These are phyloP conservation scores for Amanita brunnescens DNA, from an alignment of 768 basidiomycete genomes.

Conservation along the genomic window DNA sequence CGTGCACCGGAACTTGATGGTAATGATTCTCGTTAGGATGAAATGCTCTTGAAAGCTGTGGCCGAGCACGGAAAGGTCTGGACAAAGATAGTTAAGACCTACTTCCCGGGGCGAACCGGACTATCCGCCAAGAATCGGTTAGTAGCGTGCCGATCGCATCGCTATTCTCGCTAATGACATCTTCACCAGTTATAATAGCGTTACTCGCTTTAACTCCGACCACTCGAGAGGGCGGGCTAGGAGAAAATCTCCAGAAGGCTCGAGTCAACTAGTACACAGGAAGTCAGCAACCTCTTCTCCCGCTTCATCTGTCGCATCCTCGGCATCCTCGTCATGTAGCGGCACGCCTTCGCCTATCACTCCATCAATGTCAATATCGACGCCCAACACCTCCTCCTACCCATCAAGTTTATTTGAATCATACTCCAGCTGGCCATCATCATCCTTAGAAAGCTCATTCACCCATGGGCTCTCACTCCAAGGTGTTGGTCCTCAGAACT, in stretches of 20 bases:
- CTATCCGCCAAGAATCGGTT: slow-evolving; percentile 54
- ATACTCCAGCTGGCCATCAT: slow-evolving; percentile 15
- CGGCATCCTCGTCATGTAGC: slow-evolving; percentile 21
- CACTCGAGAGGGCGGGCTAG: slow-evolving; percentile 26
- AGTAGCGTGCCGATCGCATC: slow-evolving; percentile 7
- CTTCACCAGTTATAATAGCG: slow-evolving; percentile 38
- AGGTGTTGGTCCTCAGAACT: slow-evolving; percentile 10
- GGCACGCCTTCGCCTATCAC: slow-evolving; percentile 17
- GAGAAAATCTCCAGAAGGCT: slow-evolving; percentile 28
- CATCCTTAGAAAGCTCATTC: slow-evolving; percentile 11
- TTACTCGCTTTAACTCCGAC: slow-evolving; percentile 39
- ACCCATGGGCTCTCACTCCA: slow-evolving; percentile 17
- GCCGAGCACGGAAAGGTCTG: slow-evolving; percentile 49
- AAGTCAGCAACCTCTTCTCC: slow-evolving; percentile 26
- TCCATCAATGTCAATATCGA: slow-evolving; percentile 11
- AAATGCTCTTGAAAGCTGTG: slow-evolving; percentile 44
- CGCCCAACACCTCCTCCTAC: slow-evolving; percentile 8
- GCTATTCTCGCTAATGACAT: slow-evolving; percentile 7
- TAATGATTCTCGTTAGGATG: slow-evolving; percentile 29
- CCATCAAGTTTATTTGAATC: slow-evolving; percentile 17
- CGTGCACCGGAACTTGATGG: background rate
- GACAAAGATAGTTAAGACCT: slow-evolving; percentile 55
- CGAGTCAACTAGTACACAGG: slow-evolving; percentile 26
- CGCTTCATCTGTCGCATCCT: slow-evolving; percentile 31
- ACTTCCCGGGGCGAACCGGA: slow-evolving; percentile 52